Base-by-base conservation (phyloP, 768 basidiomycete genomes). In the Coprinopsis sp. region DNA sequence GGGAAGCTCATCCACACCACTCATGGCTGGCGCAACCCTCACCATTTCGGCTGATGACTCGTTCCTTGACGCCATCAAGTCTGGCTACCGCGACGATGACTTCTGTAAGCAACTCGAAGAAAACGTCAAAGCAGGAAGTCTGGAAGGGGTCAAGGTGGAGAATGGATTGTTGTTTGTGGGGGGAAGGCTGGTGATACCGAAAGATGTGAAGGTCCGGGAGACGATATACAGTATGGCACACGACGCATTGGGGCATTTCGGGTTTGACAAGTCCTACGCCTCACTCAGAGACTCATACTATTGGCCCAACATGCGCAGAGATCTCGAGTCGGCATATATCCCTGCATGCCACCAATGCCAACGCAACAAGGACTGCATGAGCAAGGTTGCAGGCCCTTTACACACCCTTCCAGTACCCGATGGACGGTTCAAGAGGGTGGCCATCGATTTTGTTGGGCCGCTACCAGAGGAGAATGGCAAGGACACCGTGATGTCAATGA, bases 391-490 rank as follows among this genome's bases (percentile, higher is more conserved):
- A 12, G 69, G 71, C 11, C 62, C 71, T 0, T 53, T 65, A 34
- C 47, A 61, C 36, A 54, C 63, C 2, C 39, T 56, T 18, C n/a
- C 56, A 27, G 3, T 74, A 51, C 55, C 65, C 44, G 53, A 55
- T 47, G 37, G n/a, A 0, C 14, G 27, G 1, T 51, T 51, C 24
- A 2, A 56, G 0, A 63, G 58, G 0, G 46, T 73, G 0, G 58
- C 58, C 0, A 57, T 71, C 3, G 62, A 71, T 44, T 71, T 71
- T 37, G 51, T 71, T 12, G 68, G 68, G 0, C 70, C 65, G 0
- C 40, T 71, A 0, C 68, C 65, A 0, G 33, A 46, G 2, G 65
- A 70, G 11, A 14, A 58, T 2, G 64, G 65, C 0, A 63, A 23
- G 36, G 54, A 69, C 28, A 57, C 44, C 22, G 39, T 52, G 2